Conservation (phyloP, 2,329 filamentous ascomycete genomes). For the Paracoccidioides lutzii region DNA sequence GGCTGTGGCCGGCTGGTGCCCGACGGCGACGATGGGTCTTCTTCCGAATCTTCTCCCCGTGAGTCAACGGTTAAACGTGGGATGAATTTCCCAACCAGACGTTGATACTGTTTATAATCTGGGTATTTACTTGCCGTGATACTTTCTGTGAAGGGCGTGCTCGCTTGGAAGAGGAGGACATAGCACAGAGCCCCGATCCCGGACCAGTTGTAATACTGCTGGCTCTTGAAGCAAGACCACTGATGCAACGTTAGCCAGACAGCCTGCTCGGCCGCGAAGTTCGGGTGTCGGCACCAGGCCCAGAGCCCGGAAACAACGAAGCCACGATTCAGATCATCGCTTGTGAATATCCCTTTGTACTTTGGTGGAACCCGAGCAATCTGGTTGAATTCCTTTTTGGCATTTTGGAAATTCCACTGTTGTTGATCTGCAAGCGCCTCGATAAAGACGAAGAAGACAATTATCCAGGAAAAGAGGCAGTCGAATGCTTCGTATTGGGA, state of each 20-base stretch:
- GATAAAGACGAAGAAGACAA: constrained; percentile 47
- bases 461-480: constrained; percentile 40
- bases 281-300: constrained; percentile 82
- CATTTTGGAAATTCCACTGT: constrained; percentile 79
- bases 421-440: constrained; percentile 81
- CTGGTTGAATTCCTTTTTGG: constrained; percentile 62
- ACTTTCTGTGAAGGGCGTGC: constrained; percentile 73
- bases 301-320: constrained; percentile 78
- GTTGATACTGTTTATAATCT: constrained; percentile 76
- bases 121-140: constrained; percentile 74
- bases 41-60: constrained; percentile 9
- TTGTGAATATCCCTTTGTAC: constrained; percentile 41
- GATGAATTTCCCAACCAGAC: constrained; percentile 69
- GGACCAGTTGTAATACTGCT: constrained; percentile 65
- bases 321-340: constrained; percentile 73
- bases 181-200: constrained; percentile 56
- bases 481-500: constrained; percentile 48
- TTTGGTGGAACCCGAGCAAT: constrained; percentile 55
- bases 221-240: constrained; percentile 68
- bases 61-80: constrained; percentile 39
- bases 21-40: constrained; percentile 1
- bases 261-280: constrained; percentile 83
- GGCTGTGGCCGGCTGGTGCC: constrained; percentile 14
- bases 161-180: constrained; percentile 73
- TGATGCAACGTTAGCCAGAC: constrained; percentile 83